phyloP scores from a whole-genome alignment of 2,329 filamentous ascomycete species.

The Fusarium sp. region DNA sequence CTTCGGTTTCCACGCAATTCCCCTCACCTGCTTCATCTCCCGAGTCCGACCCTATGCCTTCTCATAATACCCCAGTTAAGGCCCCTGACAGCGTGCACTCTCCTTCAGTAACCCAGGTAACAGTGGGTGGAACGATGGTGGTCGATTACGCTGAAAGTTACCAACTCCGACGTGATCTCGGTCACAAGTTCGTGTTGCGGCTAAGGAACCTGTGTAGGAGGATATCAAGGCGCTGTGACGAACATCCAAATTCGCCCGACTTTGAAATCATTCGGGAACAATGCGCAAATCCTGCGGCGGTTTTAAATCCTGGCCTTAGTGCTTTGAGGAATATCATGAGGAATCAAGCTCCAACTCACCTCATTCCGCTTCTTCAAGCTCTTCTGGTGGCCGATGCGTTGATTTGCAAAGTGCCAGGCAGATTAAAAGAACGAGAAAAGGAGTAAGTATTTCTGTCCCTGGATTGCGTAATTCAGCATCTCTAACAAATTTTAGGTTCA shows the following conservation, averaged over 20 bases:
- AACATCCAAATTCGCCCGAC: neutral
- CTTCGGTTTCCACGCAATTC: neutral
- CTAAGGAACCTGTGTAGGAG: constrained; percentile 20
- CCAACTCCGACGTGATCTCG: constrained; percentile 13
- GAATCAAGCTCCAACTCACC: constrained; percentile 18
- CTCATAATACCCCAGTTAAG: too few species aligned
- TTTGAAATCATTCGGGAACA: constrained; percentile 8
- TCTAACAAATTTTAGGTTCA: constrained; percentile 38
- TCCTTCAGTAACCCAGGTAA: neutral
- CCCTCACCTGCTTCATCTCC: neutral
- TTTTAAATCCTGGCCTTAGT: constrained; percentile 27
- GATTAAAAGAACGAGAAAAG: neutral
- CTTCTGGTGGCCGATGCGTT: constrained; percentile 40
- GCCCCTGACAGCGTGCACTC: neutral
- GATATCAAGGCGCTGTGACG: constrained; percentile 6
- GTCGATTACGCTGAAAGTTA: constrained; percentile 22
- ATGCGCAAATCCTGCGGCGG: constrained; percentile 1
- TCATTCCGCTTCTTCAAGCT: constrained; percentile 23
- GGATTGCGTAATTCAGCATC: neutral
- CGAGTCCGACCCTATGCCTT: too few species aligned
- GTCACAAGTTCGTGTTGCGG: constrained; percentile 11
- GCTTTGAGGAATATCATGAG: constrained; percentile 28
- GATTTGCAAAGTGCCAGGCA: constrained; percentile 14
- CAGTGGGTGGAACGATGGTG: neutral
- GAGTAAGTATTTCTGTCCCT: constrained; percentile 13